Conservation (phyloP, 345 rosid species). For the Gossypium australe region DNA sequence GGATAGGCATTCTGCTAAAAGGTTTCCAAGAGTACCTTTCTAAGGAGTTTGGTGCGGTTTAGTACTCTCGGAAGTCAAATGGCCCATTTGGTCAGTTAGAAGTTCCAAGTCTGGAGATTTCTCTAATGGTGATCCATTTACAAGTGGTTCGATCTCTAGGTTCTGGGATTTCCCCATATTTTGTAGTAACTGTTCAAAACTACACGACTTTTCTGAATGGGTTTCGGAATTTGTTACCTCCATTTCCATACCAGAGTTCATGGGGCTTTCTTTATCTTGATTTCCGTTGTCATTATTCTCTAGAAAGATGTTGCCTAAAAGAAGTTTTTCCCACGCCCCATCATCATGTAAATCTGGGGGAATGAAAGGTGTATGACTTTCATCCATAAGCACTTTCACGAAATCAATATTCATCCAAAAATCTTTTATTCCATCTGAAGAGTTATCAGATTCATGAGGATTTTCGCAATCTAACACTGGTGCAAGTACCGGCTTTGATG, state of each 20-base stretch:
- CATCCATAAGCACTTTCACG: conserved; percentile 63
- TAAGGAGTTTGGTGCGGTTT: not conserved
- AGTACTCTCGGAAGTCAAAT: conserved; percentile 38
- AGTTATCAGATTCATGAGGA: conserved; percentile 23
- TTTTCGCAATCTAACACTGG: conserved; percentile 20
- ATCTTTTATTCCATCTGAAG: conserved; percentile 47
- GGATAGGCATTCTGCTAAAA: not conserved
- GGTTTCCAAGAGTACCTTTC: not conserved
- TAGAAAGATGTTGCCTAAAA: conserved; percentile 40
- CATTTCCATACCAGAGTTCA: conserved; percentile 27
- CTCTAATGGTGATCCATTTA: conserved; percentile 31
- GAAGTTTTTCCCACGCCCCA: conserved; percentile 75
- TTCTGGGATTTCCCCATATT: conserved; percentile 43
- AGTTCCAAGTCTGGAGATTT: conserved; percentile 40
- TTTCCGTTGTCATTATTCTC: conserved; percentile 34
- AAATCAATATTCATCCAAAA: conserved; percentile 56
- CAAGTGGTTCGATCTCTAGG: conserved; percentile 29
- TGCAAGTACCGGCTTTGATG: conserved; percentile 39
- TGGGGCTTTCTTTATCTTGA: conserved; percentile 26
- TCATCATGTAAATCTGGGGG: conserved; percentile 71
- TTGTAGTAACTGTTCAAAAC: conserved; percentile 38
- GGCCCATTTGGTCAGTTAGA: conserved; percentile 49
- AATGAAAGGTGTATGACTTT: conserved; percentile 48
- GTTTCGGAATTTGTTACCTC: conserved; percentile 28
- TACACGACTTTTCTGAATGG: conserved; percentile 24